These are phyloP conservation scores for Neonectria hederae DNA, from an alignment of 2,329 filamentous ascomycete species.

Conservation along the genomic window DNA sequence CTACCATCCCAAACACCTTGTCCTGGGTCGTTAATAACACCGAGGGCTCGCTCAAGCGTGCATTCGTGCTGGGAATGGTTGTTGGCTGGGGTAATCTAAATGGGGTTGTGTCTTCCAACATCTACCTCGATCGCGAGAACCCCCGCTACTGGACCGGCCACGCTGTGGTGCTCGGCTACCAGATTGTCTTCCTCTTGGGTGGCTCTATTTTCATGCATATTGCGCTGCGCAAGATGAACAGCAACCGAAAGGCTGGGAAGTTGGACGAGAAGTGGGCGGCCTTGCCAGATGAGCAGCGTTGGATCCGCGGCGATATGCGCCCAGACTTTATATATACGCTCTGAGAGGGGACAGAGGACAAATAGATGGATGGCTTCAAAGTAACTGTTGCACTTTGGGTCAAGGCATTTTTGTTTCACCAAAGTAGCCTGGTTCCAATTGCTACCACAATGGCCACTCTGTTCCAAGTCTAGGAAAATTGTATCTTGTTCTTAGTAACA, in stretches of 20 bases:
- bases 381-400: no score
- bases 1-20: constrained; percentile 75
- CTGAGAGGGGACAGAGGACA: constrained; percentile 16
- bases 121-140: constrained; percentile 58
- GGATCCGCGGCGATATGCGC: constrained; percentile 64
- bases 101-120: constrained; percentile 71
- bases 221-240: constrained; percentile 68
- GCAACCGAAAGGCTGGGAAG: constrained; percentile 63
- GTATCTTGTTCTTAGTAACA: not conserved
- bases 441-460: not conserved
- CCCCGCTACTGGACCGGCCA: constrained; percentile 61
- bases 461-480: not conserved
- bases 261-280: constrained; percentile 66
- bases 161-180: constrained; percentile 69
- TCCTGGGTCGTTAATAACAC: constrained; percentile 77
- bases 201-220: constrained; percentile 71
- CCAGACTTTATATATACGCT: constrained; percentile 49
- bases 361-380: not conserved
- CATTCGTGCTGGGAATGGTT: constrained; percentile 76
- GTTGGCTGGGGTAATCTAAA: constrained; percentile 83
- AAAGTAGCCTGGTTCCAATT: not conserved
- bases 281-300: constrained; percentile 63
- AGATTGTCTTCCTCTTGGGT: constrained; percentile 69
- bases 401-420: no score
- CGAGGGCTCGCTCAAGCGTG: constrained; percentile 70